Evolutionary conservation across 23 red algal genomes (phyloP), one percentile per base, ranked within the genome.

Genomic region (Gracilaria gracilis): DNA sequence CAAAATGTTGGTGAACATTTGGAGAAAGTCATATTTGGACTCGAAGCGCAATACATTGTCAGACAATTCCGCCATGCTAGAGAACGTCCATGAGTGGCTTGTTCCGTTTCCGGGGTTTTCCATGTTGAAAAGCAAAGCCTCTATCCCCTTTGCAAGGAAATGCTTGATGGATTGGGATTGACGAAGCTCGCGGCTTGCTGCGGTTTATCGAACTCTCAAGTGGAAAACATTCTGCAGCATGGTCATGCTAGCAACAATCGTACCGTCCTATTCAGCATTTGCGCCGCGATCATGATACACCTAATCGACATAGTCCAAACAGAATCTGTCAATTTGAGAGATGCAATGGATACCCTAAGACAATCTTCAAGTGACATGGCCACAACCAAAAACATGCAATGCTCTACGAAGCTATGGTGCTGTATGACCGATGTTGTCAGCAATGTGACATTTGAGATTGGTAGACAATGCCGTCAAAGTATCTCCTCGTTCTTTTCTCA

Each of bases 41-140:
- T 16, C 11, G 42, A 46, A 46, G 4, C 42, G 42, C 42, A 46
- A 11, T 46, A 11, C 11, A 46, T 11, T 4, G 11, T 7, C 42
- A 7, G 42, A 46, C 5, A 11, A 46, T 7, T 11, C 5, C 5
- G 5, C 42, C 5, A 46, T 7, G 42, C 5, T 11, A 7, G 15
- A 48, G 57, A 3, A 69, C 59, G 61, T 84, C 17, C 80, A 84
- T 36, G 32, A 84, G 31, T 67, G 80, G 80, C 58, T 84, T 9
- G 17, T 84, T 5, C 80, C 80, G n/a, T 84, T 84, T 34, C 80
- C 54, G 33, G 54, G 80, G 4, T 84, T 84, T 31, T 84, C 36
- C 80, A 84, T 7, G 13, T 84, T 27, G 80, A 84, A 24, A 84
- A 84, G 38, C 80, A 84, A 50, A 84, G 54, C 21, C 34, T 84